Conservation (phyloP, 768 basidiomycete genomes). For the Rhodotorula kratochvilovae region DNA sequence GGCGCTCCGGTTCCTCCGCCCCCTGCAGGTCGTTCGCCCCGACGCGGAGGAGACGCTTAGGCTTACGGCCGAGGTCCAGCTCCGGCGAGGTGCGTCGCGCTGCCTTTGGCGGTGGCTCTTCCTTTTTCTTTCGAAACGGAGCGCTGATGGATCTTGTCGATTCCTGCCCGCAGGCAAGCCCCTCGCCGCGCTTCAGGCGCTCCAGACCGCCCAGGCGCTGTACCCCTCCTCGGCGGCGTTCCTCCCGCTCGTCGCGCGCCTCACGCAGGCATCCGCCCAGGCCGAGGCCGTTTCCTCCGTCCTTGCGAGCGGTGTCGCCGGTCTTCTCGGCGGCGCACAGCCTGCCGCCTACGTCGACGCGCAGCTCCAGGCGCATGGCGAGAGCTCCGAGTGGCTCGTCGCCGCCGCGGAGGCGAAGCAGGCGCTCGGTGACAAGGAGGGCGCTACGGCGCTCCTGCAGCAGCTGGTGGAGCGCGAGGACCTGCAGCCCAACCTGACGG, state of each 20-base stretch:
- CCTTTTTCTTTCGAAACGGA: too few relatives aligned
- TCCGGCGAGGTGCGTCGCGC: constrained; percentile 48
- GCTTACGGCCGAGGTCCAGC: constrained; percentile 72
- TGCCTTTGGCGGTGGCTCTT: too few relatives aligned
- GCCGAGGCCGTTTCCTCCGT: constrained; percentile 51
- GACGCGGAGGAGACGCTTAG: constrained; percentile 67
- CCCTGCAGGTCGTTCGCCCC: constrained; percentile 57
- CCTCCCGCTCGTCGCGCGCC: constrained; percentile 65
- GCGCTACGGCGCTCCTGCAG: constrained; percentile 58
- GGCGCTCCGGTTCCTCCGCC: constrained; percentile 66
- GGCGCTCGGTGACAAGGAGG: constrained; percentile 50
- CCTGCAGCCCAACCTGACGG: constrained; percentile 48
- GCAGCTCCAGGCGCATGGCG: constrained; percentile 63
- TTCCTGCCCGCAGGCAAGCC: constrained; percentile 61
- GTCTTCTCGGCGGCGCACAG: constrained; percentile 60
- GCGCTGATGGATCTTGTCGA: not conserved
- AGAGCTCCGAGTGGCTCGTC: constrained; percentile 55
- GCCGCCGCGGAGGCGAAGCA: constrained; percentile 61
- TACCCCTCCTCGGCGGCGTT: constrained; percentile 62
- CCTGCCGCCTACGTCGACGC: constrained; percentile 60
- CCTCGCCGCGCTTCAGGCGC: constrained; percentile 68
- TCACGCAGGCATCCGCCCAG: constrained; percentile 45
- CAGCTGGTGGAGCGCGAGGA: constrained; percentile 51
- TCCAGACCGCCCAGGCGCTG: constrained; percentile 58
- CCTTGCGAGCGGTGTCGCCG: constrained; percentile 55